Conservation (phyloP, 164 flowering plant genomes). For the Magnolia kwangsiensis region DNA sequence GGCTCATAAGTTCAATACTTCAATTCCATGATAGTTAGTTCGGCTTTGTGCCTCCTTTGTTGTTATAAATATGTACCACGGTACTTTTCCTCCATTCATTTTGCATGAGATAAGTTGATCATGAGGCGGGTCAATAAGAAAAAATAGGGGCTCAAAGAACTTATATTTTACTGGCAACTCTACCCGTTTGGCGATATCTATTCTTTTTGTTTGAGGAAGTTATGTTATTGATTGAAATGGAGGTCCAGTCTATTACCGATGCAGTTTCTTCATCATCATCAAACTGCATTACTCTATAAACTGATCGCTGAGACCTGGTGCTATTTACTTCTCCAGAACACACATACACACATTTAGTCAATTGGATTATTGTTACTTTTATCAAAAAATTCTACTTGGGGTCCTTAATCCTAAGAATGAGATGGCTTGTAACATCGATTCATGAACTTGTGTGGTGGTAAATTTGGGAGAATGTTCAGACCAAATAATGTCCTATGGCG, state of each 20-base stretch:
- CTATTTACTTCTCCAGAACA: too few species aligned
- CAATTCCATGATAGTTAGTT: too few species aligned
- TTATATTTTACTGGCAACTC: not conserved
- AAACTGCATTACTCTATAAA: not conserved
- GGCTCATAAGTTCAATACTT: too few species aligned
- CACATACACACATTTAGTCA: not conserved
- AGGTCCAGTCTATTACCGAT: too few species aligned
- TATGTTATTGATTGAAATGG: too few species aligned
- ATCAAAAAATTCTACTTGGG: not conserved
- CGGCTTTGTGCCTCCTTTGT: too few species aligned
- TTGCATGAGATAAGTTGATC: too few species aligned
- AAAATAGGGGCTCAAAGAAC: too few species aligned
- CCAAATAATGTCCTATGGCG: not conserved
- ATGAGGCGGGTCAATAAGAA: too few species aligned
- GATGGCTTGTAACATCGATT: not conserved
- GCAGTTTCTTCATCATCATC: not conserved
- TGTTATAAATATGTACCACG: too few species aligned
- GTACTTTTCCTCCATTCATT: too few species aligned
- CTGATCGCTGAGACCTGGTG: not conserved
- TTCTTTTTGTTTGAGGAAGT: not conserved
- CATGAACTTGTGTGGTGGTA: not conserved
- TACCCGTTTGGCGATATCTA: not conserved
- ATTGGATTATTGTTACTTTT: not conserved
- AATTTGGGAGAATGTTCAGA: not conserved
- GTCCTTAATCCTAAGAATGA: not conserved